Evolutionary conservation across 1,139 yeast species (phyloP).

Genomic region (Sugiyamaella castrensis): DNA sequence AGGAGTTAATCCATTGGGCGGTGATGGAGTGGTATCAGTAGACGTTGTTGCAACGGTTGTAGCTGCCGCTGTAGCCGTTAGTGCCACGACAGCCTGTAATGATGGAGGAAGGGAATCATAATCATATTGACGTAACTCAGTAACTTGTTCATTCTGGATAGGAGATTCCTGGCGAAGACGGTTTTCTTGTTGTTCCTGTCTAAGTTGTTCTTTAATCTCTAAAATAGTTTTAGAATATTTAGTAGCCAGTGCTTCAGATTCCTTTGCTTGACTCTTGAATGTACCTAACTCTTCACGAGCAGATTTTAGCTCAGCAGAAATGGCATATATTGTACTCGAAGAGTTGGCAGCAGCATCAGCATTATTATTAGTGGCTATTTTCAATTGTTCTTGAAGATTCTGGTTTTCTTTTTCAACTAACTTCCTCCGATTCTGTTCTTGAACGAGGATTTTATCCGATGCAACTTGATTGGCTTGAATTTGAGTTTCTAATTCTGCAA

Average conservation of each 20-base stretch:
- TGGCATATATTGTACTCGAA: conserved; percentile 5
- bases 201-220: conserved; percentile 22
- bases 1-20: not conserved
- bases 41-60: not conserved
- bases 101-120: not conserved
- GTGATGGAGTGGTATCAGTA: not conserved
- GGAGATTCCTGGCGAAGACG: conserved; percentile 1
- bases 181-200: conserved; percentile 10
- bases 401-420: conserved; percentile 10
- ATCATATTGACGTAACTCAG: not conserved
- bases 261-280: conserved; percentile 21
- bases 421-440: conserved; percentile 11
- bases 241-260: conserved; percentile 25
- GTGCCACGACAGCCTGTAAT: conserved; percentile 3
- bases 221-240: conserved; percentile 22
- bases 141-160: conserved; percentile 1
- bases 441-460: conserved; percentile 4
- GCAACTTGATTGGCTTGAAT: conserved; percentile 5
- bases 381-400: conserved; percentile 10
- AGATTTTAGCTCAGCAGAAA: conserved; percentile 14
- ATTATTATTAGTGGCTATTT: not conserved
- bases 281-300: conserved; percentile 17
- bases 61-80: not conserved
- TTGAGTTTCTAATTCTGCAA: conserved; percentile 25
- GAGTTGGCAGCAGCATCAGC: not conserved